Percentiles rank a stretch among this genome's conserved stretches.
These are phyloP conservation scores for Coccomyxa sp. DNA, from an alignment of 139 green algal species.

Conservation along the genomic window DNA sequence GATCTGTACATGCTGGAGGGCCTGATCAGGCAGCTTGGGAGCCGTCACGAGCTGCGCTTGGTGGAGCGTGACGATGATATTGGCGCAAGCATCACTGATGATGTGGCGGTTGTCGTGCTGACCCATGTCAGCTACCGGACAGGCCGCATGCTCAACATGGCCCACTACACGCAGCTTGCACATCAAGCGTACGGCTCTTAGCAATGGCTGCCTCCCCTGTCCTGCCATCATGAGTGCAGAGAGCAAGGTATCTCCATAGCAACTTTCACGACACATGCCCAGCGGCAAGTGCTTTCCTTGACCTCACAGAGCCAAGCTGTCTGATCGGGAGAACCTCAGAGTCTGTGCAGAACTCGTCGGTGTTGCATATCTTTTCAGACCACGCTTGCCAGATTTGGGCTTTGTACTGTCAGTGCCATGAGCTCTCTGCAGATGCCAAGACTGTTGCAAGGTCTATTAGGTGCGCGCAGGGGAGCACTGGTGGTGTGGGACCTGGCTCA, in stretches of 20 bases:
- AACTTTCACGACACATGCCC: no score
- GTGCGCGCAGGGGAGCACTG: background rate
- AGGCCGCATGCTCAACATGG: conserved; percentile 8
- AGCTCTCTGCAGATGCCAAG: background rate
- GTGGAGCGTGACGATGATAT: background rate
- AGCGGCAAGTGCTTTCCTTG: no score
- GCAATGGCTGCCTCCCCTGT: background rate
- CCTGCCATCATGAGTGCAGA: background rate
- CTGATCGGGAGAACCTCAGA: no score
- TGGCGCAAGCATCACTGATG: background rate
- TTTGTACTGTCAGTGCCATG: background rate
- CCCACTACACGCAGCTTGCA: background rate
- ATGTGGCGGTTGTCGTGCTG: conserved; percentile 7
- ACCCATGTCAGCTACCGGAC: conserved; percentile 9
- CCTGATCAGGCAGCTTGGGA: background rate
- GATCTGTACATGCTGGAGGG: conserved; percentile 9
- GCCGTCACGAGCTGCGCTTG: background rate
- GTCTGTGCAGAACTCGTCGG: background rate
- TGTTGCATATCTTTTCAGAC: background rate
- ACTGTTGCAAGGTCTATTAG: background rate
- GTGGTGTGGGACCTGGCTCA: conserved; percentile 8
- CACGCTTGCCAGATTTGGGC: background rate
- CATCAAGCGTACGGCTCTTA: background rate
- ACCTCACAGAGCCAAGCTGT: no score
- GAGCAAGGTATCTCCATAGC: no score